Base-by-base conservation (phyloP, 495 filamentous ascomycete genomes). In the Neurospora sublineolata region DNA sequence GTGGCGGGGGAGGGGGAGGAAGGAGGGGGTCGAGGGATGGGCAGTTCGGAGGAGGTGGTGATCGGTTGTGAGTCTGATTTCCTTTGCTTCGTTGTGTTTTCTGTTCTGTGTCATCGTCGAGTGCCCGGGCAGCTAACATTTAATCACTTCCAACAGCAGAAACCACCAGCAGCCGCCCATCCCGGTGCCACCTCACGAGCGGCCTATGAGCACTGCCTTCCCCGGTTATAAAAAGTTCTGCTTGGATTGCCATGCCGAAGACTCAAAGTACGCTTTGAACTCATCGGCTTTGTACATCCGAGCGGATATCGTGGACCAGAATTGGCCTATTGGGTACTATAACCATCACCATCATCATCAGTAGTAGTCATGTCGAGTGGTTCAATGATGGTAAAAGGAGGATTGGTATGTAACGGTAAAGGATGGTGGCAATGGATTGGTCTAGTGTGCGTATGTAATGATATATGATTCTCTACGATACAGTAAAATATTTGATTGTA, bases 281-380 rank as follows among this genome's bases (percentile, higher is more conserved):
- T 39, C 60, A 1, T 68, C 73, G 23, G 71, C 72, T 3, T 7
- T 73, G 52, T 73, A 75, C 16, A 70, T 75, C 4, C 71, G 73
- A 0, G 41, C n/a, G 41, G 73, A 75, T 27, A 67, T 74, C 5
- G 75, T 58, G 37, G 71, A 73, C 0, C 52, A 64, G 27, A 64
- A 64, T 9, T 64, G 52, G 52, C 52, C 52, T 36, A 64, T 64
- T 3, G 52, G 52, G 52, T 64, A 64, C 33, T 64, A 64, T 18
- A 33, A 36, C 23, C 52, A 64, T 14, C 42, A 64, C 23, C 52
- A 60, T 14, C 11, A 16, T 30, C 52, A 33, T 14, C 52, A 36
- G 3, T 7, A 33, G 30, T 33, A 8, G 12, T 2, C 9, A 8
- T 58, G 46, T 7, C 16, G 12, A 27, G 23, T 58, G 5, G 46